Conservation (phyloP, 495 filamentous ascomycete genomes). For the Margaritispora aquatica region DNA sequence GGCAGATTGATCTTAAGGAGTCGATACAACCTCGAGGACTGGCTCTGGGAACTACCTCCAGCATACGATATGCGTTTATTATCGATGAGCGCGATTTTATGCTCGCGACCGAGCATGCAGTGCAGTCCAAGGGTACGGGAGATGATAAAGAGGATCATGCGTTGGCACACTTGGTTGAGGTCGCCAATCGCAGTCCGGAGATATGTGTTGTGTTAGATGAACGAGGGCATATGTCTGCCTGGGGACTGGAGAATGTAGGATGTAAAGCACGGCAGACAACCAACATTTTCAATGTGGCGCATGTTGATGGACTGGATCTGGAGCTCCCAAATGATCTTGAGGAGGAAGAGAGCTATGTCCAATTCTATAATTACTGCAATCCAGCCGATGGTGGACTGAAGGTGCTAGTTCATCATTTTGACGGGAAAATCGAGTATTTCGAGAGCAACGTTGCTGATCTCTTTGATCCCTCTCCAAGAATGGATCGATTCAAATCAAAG, state of each 20-base stretch:
- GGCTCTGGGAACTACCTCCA: constrained; percentile 24
- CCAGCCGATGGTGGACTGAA: constrained; percentile 55
- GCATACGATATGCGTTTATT: constrained; percentile 69
- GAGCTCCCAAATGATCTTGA: constrained; percentile 49
- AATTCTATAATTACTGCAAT: constrained; percentile 67
- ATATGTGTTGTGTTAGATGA: constrained; percentile 83
- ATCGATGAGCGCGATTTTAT: constrained; percentile 79
- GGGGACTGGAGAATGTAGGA: constrained; percentile 88
- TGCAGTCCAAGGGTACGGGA: constrained; percentile 45
- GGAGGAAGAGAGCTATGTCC: constrained; percentile 51
- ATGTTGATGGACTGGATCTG: constrained; percentile 60
- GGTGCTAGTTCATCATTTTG: constrained; percentile 81
- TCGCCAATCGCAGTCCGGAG: constrained; percentile 81
- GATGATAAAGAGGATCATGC: constrained; percentile 60
- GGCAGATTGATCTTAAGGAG: constrained; percentile 67
- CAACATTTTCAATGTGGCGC: constrained; percentile 82
- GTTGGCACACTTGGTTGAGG: constrained; percentile 77
- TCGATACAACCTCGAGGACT: constrained; percentile 60
- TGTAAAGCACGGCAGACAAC: constrained; percentile 60
- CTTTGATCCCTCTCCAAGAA: constrained; percentile 69
- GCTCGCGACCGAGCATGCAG: constrained; percentile 66
- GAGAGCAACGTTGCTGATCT: constrained; percentile 71
- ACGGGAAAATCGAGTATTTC: constrained; percentile 77
- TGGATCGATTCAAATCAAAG: constrained; percentile 50
- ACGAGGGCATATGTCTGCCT: constrained; percentile 82